Base-by-base conservation (phyloP, 805 yeast genomes). In the Wickerhamiella spandovensis region DNA sequence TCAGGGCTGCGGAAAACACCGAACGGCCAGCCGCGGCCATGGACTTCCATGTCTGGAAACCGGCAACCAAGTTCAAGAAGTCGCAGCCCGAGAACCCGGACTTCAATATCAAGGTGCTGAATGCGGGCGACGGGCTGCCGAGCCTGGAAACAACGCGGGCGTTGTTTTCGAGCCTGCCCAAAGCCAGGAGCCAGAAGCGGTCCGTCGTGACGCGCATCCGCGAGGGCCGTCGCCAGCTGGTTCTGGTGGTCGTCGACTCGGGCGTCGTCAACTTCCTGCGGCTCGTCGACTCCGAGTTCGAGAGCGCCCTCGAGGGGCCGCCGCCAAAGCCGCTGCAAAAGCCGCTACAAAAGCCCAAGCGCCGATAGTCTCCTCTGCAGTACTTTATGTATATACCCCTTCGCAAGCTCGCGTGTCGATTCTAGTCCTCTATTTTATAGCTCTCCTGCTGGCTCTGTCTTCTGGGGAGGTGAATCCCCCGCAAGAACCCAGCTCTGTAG, bases 41-140 rank as follows among this genome's bases (percentile, higher is more conserved):
- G 2, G 68, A 76, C 0, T 88, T 71, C 58, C 72, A 82, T 58
- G 84, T 85, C 2, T 89, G 96, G 95, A 87, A 84, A 62, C 97
- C 97, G 0, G 52, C 60, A 4, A 57, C 84, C 0, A 65, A 69
- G 2, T 89, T 84, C 67, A 80, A 79, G 52, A 87, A 87, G 57
- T 79, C 77, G 32, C 58, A 61, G 21, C 94, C 95, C 0, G 64
- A 64, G 0, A 55, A 48, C n/a, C 95, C 96, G 1, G 89, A 89
- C 62, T 89, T 76, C 61, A 86, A 81, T 57, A 65, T 90, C 1
- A 71, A 76, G 1, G 77, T 86, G 0, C 71, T 78, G 15, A 75
- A 78, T 43, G 67, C 72, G 1, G 21, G 38, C 38, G 15, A 13
- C 7, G 43, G 24, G 13, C 8, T 39, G 24, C 43, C 50, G 55